Percentiles rank a stretch among this genome's conserved stretches.
These are phyloP conservation scores for Colletotrichum eremochloae DNA, from an alignment of 2,329 filamentous ascomycete genomes.

Conservation along the genomic window DNA sequence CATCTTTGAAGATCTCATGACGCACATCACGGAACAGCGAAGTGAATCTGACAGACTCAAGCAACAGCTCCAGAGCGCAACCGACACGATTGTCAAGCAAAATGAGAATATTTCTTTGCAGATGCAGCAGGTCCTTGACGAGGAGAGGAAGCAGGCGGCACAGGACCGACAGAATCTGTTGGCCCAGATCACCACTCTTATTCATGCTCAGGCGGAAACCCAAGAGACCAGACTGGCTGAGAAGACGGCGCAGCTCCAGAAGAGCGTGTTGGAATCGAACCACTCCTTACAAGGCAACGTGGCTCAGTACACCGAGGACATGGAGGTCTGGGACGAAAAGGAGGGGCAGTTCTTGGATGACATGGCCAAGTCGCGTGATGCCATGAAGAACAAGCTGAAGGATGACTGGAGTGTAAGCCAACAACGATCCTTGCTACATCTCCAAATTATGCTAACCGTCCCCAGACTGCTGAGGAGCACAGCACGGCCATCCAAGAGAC, in stretches of 20 bases:
- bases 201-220: constrained; percentile 79
- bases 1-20: constrained; percentile 85
- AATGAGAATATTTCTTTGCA: constrained; percentile 75
- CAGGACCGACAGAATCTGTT: constrained; percentile 82
- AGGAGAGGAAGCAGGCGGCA: constrained; percentile 80
- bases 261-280: constrained; percentile 74
- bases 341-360: constrained; percentile 78
- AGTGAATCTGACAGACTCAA: constrained; percentile 80
- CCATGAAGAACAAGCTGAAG: constrained; percentile 84
- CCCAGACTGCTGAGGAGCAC: constrained; percentile 79
- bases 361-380: constrained; percentile 80
- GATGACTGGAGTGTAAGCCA: constrained; percentile 84
- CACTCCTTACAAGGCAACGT: constrained; percentile 75
- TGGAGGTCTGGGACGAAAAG: constrained; percentile 80
- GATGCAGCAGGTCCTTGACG: constrained; percentile 78
- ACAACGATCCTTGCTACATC: constrained; percentile 67
- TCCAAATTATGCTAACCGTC: constrained; percentile 47
- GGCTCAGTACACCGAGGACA: constrained; percentile 75
- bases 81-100: constrained; percentile 75
- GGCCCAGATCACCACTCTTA: constrained; percentile 80
- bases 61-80: constrained; percentile 78
- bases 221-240: constrained; percentile 80
- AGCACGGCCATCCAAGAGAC: constrained; percentile 87
- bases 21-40: constrained; percentile 81
- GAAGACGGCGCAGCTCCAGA: constrained; percentile 72